A percentile compares a stretch with the other conserved stretches of the same genome.
Conservation (phyloP, 2,329 filamentous ascomycete species). For the Colletotrichum liaoningense region DNA sequence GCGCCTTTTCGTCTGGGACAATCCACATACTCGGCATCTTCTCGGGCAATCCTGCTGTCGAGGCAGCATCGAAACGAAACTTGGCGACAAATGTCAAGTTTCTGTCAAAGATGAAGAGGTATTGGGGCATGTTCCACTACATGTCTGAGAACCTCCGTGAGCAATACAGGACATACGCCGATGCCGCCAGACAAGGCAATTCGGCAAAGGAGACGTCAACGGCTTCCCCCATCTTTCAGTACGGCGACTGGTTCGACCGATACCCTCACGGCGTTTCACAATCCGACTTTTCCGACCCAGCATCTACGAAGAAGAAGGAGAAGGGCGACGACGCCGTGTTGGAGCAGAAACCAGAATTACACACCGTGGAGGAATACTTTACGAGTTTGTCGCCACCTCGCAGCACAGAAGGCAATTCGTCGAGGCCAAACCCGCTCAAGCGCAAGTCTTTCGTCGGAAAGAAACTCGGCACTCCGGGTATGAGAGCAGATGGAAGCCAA, state of each 20-base stretch:
- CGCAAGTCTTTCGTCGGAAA: slow-evolving; percentile 51
- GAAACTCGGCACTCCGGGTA: slow-evolving; percentile 41
- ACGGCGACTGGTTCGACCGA: slow-evolving; percentile 96
- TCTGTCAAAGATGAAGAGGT: slow-evolving; percentile 93
- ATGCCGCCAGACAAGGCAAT: slow-evolving; percentile 79
- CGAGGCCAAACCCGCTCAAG: slow-evolving; percentile 41
- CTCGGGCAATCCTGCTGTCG: slow-evolving; percentile 81
- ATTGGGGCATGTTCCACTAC: slow-evolving; percentile 99
- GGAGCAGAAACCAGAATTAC: slow-evolving; percentile 88
- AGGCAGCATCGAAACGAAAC: slow-evolving; percentile 84
- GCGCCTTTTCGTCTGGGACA: slow-evolving; percentile 90
- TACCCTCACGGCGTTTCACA: slow-evolving; percentile 93
- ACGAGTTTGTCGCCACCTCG: slow-evolving; percentile 78
- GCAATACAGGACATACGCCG: slow-evolving; percentile 85
- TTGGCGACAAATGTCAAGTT: slow-evolving; percentile 90
- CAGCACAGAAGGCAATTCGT: slow-evolving; percentile 51
- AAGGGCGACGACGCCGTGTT: slow-evolving; percentile 88
- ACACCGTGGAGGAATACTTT: slow-evolving; percentile 95
- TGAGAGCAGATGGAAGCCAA: slow-evolving; percentile 34
- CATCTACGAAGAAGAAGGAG: slow-evolving; percentile 75
- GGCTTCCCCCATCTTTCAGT: slow-evolving; percentile 83
- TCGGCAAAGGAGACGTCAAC: slow-evolving; percentile 58
- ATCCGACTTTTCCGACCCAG: slow-evolving; percentile 84
- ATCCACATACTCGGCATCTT: slow-evolving; percentile 96
- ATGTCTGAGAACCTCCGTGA: slow-evolving; percentile 94